Evolutionary conservation across 805 yeast species (phyloP).

Genomic region (Saccharomycopsis sp.): DNA sequence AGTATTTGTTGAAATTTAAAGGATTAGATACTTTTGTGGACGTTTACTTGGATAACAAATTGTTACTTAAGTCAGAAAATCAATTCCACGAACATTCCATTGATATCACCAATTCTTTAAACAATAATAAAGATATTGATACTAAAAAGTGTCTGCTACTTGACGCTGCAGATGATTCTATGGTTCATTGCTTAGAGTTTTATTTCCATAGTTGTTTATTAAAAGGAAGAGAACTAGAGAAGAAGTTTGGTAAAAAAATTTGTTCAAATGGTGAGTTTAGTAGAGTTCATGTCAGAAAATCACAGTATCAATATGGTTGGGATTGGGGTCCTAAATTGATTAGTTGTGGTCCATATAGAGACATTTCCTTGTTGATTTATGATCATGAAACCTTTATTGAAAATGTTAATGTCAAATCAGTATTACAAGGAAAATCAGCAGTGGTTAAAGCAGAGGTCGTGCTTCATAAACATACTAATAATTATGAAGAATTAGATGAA

Average conservation of each 20-base stretch:
- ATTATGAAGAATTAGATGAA: neutral
- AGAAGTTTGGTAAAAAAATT: constrained; percentile 2
- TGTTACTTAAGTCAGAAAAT: constrained; percentile 30
- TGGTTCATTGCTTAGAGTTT: constrained; percentile 26
- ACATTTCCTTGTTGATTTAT: constrained; percentile 25
- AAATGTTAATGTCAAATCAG: constrained; percentile 11
- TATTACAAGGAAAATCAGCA: constrained; percentile 9
- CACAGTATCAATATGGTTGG: constrained; percentile 49
- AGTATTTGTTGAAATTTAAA: constrained; percentile 28
- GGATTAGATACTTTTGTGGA: constrained; percentile 30
- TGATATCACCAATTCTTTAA: constrained; percentile 22
- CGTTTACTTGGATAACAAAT: constrained; percentile 29
- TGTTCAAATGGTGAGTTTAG: constrained; percentile 29
- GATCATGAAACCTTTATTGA: constrained; percentile 15
- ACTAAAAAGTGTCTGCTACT: too few relatives aligned
- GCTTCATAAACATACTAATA: neutral
- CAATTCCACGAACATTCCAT: constrained; percentile 32
- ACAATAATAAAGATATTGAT: too few relatives aligned
- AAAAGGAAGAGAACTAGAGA: constrained; percentile 25
- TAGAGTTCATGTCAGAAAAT: constrained; percentile 37
- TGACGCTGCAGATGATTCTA: neutral
- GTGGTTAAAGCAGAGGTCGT: neutral
- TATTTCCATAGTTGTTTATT: constrained; percentile 30
- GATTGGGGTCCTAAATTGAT: constrained; percentile 38
- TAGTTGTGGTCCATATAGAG: constrained; percentile 36